Evolutionary conservation across 192 early-diverging fungal species (phyloP), one percentile per base, ranked within the genome.

Genomic region (Coemansia sp.): DNA sequence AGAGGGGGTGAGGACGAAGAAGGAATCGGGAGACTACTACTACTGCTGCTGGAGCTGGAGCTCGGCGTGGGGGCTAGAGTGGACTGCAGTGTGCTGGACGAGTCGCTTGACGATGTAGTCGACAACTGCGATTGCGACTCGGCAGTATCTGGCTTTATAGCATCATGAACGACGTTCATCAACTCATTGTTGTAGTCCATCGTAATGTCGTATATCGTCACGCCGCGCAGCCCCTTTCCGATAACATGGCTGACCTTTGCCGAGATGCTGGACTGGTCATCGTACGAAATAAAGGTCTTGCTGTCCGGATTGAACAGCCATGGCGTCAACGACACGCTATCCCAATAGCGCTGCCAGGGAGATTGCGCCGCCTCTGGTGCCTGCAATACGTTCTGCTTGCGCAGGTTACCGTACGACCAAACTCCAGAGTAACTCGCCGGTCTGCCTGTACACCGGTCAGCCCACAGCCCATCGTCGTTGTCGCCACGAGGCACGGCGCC

Each of bases 261-360:
- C 8, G 74, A 58, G 10, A 94, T 46, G 19, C 90, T 91, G 14
- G 76, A 51, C 22, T 84, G 76, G 62, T 94, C 93, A 68, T 94
- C 93, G 67, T 94, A 94, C 1, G 90, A 90, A 39, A 94, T 87
- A 62, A 87, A 94, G 12, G 76, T 73, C 38, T 90, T 90, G 20
- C 69, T 75, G 0, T 67, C 53, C 0, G 84, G 65, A 39, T 89
- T 86, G 67, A 84, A 87, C 38, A 80, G 49, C 80, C 87, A 86
- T 61, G 87, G 87, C 24, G 83, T 84, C 59, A 89, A 46, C 39
- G 87, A 73, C 36, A 78, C 32, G 45, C 76, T 66, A 72, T 90
- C 87, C 86, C 85, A 87, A 47, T 81, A 62, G 2, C 84, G 76
- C 39, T 51, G 60, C 89, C 89, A 91, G 7, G 86, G 84, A 45